These are phyloP conservation scores for Davidsoniella neocaledoniae DNA, from an alignment of 2,329 filamentous ascomycete genomes.

Conservation along the genomic window DNA sequence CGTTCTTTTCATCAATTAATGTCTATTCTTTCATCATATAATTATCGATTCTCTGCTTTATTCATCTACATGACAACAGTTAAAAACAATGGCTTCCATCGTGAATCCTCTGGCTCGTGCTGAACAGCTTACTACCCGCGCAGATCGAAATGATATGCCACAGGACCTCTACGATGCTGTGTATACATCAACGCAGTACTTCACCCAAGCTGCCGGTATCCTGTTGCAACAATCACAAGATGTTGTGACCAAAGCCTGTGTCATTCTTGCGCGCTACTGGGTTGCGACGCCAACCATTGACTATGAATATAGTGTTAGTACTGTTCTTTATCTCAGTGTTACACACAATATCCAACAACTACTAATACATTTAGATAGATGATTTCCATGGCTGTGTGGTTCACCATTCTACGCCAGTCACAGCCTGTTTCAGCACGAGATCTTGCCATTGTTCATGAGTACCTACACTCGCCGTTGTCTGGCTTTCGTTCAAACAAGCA, in stretches of 20 bases:
- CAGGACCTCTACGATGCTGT: conserved; percentile 54
- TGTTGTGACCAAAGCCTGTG: conserved; percentile 68
- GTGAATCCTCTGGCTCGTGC: conserved; percentile 56
- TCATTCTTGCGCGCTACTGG: conserved; percentile 72
- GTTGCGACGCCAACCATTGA: conserved; percentile 38
- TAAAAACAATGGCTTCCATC: conserved; percentile 20
- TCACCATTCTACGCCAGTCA: conserved; percentile 7
- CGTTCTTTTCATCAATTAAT: background rate
- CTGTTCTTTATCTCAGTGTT: background rate
- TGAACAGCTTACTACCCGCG: conserved; percentile 46
- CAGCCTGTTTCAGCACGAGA: too few relatives aligned
- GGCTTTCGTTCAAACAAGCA: conserved; percentile 23
- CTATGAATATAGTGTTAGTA: conserved; percentile 38
- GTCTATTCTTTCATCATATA: background rate
- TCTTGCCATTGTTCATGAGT: conserved; percentile 50
- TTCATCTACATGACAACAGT: too few relatives aligned
- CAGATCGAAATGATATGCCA: conserved; percentile 42
- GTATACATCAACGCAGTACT: conserved; percentile 52
- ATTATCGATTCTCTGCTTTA: background rate
- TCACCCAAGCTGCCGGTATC: conserved; percentile 64
- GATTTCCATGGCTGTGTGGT: conserved; percentile 9
- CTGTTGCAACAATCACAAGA: conserved; percentile 74
- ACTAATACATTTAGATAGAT: conserved; percentile 3
- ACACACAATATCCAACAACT: too few relatives aligned
- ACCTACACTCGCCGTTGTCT: conserved; percentile 50